Conservation (phyloP, 768 basidiomycete species). For the Russula sp. region DNA sequence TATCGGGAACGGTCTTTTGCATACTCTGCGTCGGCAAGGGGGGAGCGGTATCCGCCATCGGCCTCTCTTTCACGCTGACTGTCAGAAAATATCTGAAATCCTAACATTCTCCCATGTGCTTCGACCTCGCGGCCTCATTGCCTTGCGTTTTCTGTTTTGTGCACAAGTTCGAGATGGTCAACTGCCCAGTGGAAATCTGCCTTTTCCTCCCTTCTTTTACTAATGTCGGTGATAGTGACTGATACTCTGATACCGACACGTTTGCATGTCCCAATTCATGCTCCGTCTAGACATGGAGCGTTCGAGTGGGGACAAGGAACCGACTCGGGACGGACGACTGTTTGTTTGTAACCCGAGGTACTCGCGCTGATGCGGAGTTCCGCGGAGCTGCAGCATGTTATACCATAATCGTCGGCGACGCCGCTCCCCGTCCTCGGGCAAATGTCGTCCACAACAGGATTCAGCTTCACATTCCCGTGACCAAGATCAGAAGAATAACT, state of each 20-base stretch:
- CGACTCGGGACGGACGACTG: background rate
- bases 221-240: background rate
- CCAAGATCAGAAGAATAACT: background rate
- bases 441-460: background rate
- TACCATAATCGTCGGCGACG: background rate
- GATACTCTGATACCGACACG: background rate
- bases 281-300: background rate
- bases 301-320: background rate
- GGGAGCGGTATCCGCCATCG: background rate
- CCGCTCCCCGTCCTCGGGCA: background rate
- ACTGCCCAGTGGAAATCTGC: too few species aligned
- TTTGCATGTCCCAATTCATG: background rate
- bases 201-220: background rate
- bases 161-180: background rate
- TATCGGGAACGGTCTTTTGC: background rate
- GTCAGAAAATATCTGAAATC: background rate
- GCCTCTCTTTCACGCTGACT: background rate
- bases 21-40: background rate
- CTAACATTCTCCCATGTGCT: background rate
- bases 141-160: background rate
- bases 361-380: slow-evolving; percentile 4
- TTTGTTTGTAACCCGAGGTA: background rate
- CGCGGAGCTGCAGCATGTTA: background rate
- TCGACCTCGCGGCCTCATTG: background rate
- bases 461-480: background rate